phyloP scores from a whole-genome alignment of 2,329 filamentous ascomycete genomes.

The Colletotrichum kahawae region DNA sequence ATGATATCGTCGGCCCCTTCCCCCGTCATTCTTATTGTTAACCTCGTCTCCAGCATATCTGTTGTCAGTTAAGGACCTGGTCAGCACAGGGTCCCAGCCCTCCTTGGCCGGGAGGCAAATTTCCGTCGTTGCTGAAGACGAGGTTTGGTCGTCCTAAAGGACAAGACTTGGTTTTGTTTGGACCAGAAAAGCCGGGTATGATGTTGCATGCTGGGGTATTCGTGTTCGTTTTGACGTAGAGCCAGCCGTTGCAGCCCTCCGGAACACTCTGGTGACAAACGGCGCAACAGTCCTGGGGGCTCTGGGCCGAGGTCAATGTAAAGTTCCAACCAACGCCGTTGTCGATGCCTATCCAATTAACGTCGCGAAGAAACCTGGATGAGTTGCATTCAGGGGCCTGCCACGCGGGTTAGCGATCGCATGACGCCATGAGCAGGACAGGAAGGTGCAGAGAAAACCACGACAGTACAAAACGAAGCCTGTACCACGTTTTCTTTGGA shows the following conservation, averaged over 20 bases:
- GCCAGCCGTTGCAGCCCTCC: constrained; percentile 24
- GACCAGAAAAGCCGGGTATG: constrained; percentile 18
- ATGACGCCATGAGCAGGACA: not conserved
- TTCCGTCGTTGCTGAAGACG: constrained; percentile 7
- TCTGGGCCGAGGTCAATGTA: constrained; percentile 4
- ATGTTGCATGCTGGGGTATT: constrained; percentile 18
- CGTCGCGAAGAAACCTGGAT: constrained; percentile 3
- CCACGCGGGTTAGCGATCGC: not conserved
- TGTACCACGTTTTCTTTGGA: no score
- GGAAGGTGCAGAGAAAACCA: no score
- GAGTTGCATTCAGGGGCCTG: constrained; percentile 5
- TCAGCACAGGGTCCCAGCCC: constrained; percentile 21
- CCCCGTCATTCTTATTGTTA: not conserved
- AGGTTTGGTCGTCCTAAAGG: constrained; percentile 21
- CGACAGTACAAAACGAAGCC: no score
- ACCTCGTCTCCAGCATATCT: not conserved
- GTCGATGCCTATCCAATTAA: constrained; percentile 22
- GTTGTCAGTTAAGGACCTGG: not conserved
- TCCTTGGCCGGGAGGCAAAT: constrained; percentile 2
- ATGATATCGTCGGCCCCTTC: not conserved
- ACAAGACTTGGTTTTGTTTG: constrained; percentile 1
- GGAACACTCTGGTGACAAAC: constrained; percentile 12
- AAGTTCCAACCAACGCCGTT: constrained; percentile 12
- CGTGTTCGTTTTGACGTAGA: constrained; percentile 3
- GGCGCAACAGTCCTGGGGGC: constrained; percentile 18